A percentile compares a stretch with the other conserved stretches of the same genome.
Conservation (phyloP, 2,329 filamentous ascomycete genomes). For the Talaromyces sp. region DNA sequence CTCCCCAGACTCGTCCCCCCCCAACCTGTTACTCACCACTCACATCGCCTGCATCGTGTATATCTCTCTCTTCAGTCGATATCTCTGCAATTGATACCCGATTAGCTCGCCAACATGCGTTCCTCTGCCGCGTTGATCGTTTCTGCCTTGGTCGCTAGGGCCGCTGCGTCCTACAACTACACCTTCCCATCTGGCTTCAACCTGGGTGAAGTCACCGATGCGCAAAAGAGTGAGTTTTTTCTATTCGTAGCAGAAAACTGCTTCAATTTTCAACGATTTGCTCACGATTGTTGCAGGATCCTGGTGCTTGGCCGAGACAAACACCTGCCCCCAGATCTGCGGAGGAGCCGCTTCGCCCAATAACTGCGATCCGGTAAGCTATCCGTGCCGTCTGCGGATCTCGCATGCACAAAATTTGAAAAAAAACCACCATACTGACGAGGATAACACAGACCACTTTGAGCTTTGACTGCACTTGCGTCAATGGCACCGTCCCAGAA, state of each 20-base stretch:
- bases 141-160: conserved; percentile 8
- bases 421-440: not conserved
- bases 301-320: conserved; percentile 57
- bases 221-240: not conserved
- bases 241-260: not conserved
- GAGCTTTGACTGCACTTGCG: conserved; percentile 54
- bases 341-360: conserved; percentile 46
- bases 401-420: not conserved
- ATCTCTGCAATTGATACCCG: not conserved
- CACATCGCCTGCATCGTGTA: not conserved
- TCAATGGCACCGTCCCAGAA: conserved; percentile 51
- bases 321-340: conserved; percentile 59
- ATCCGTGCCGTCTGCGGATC: not conserved
- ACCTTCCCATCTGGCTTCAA: conserved; percentile 39
- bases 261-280: not conserved
- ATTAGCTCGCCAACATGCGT: conserved; percentile 10
- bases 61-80: not conserved
- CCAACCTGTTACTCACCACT: not conserved
- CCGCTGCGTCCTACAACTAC: conserved; percentile 40
- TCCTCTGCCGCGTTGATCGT: conserved; percentile 13
- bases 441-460: conserved; percentile 40
- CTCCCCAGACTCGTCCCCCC: not conserved
- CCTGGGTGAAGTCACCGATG: conserved; percentile 18
- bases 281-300: conserved; percentile 26
- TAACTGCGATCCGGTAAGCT: conserved; percentile 53